phyloP scores from a whole-genome alignment of 78 protist genomes.

The Mastigamoeba balamuthi region DNA sequence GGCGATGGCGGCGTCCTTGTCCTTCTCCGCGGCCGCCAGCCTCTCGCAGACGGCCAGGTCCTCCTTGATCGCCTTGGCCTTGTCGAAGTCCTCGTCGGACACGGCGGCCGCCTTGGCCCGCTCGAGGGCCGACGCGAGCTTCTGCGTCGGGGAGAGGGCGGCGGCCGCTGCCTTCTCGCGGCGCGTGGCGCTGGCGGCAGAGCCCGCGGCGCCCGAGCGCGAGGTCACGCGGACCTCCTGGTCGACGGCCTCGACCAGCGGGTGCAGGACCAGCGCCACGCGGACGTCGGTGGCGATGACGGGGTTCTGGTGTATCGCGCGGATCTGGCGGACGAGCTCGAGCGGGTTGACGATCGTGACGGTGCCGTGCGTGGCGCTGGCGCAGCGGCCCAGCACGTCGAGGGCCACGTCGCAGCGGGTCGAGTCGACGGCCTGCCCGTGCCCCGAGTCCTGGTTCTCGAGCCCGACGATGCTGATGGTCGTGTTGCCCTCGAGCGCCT shows the following conservation, averaged over 20 bases:
- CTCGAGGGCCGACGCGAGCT: background rate
- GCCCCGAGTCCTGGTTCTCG: background rate
- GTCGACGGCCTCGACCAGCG: background rate
- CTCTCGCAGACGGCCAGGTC: background rate
- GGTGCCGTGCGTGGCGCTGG: constrained; percentile 25
- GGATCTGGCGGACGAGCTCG: constrained; percentile 20
- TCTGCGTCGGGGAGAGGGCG: background rate
- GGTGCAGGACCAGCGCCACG: constrained; percentile 5
- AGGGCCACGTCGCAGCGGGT: constrained; percentile 34
- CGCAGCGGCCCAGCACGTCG: constrained; percentile 18
- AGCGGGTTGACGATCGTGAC: constrained; percentile 51
- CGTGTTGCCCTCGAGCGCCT: constrained; percentile 28
- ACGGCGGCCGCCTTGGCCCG: background rate
- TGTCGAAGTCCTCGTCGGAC: background rate
- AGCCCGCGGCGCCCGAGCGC: background rate
- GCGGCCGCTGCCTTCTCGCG: background rate
- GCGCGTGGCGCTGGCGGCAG: background rate
- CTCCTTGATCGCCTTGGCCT: background rate
- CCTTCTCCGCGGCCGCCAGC: background rate
- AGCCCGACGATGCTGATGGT: constrained; percentile 31
- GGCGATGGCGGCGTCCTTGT: background rate
- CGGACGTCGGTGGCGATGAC: constrained; percentile 34
- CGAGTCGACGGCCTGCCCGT: background rate
- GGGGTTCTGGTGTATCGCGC: constrained; percentile 14
- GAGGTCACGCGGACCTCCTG: background rate